Conservation (phyloP, 2,329 filamentous ascomycete species). For the Cordyceps fumosorosea region DNA sequence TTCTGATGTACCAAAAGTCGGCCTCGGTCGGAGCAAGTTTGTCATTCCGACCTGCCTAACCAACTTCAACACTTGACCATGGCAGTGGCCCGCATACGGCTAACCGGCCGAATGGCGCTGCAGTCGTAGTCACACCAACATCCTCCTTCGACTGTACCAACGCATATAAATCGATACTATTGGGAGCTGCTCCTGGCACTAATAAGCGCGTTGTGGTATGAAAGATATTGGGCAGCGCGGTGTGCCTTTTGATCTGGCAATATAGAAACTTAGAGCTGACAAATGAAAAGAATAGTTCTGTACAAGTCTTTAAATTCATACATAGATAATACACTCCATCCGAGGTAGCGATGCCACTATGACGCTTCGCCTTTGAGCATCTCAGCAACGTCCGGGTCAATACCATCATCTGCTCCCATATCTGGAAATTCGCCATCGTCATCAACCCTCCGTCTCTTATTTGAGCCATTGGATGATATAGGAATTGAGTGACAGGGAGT, state of each 20-base stretch:
- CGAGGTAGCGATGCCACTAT: neutral
- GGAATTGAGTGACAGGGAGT: conserved; percentile 41
- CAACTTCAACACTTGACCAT: neutral
- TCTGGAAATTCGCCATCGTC: conserved; percentile 46
- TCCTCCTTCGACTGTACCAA: too few relatives aligned
- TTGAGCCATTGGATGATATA: conserved; percentile 45
- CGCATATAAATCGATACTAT: too few relatives aligned
- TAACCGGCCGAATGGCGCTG: neutral
- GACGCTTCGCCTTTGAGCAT: conserved; percentile 38
- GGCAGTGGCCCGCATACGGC: neutral
- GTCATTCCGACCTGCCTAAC: neutral
- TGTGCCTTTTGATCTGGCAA: too few relatives aligned
- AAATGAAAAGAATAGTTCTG: neutral
- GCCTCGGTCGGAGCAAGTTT: conserved; percentile 11
- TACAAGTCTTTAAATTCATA: neutral
- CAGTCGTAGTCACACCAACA: neutral
- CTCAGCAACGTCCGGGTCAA: conserved; percentile 51
- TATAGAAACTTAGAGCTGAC: neutral
- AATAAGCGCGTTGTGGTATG: neutral
- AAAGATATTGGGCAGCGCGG: neutral
- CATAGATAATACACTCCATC: neutral
- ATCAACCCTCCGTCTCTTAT: conserved; percentile 51
- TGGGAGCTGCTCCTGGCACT: neutral
- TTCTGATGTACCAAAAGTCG: neutral
- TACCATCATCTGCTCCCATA: conserved; percentile 47